Base-by-base conservation (phyloP, 352 stramenopile genomes). In the Phytophthora agathidicida region DNA sequence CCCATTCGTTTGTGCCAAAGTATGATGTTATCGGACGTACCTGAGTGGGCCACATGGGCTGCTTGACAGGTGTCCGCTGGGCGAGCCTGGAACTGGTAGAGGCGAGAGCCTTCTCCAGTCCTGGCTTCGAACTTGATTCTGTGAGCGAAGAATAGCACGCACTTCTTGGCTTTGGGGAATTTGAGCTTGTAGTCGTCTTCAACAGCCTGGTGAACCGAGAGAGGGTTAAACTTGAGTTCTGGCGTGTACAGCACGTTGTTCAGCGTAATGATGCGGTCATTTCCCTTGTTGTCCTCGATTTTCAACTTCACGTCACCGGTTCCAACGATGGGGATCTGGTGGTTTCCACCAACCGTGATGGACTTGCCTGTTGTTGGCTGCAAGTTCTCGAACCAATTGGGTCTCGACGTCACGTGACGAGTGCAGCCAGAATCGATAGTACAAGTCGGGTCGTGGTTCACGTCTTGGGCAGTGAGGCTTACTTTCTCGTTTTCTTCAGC, bases 351-450 rank as follows among this genome's bases (percentile, higher is more conserved):
- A 9, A 64, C 60, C 44, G 51, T 65, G 33, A 57, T 65, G 2
- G 32, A 0, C 13, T 41, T 46, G 2, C 26, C 32, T 17, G 36
- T 42, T 0, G 26, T 39, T n/a, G n/a, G n/a, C 3, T 16, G 3
- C 13, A 60, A 55, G 7, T 54, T 26, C 8, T n/a, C 35, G 26
- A 70, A 65, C 53, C 52, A 70, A 1, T 14, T 14, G 9, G 45
- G 27, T 9, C 31, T 42, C 10, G 43, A 47, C 5, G 33, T 19
- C 9, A 30, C 26, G 20, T 48, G 39, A 22, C 24, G 38, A 16
- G 45, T 64, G 19, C 36, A 68, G 1, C 43, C 37, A 0, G 44
- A 60, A 26, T 70, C 60, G 9, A 56, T 43, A 1, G 47, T 68
- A 44, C 59, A 58, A 1, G 19, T 33, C 0, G 32, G 41, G 9